Evolutionary conservation across 1,284 basidiomycete genomes (phyloP), one percentile per base, ranked within the genome.

Genomic region (Irpex lacteus): DNA sequence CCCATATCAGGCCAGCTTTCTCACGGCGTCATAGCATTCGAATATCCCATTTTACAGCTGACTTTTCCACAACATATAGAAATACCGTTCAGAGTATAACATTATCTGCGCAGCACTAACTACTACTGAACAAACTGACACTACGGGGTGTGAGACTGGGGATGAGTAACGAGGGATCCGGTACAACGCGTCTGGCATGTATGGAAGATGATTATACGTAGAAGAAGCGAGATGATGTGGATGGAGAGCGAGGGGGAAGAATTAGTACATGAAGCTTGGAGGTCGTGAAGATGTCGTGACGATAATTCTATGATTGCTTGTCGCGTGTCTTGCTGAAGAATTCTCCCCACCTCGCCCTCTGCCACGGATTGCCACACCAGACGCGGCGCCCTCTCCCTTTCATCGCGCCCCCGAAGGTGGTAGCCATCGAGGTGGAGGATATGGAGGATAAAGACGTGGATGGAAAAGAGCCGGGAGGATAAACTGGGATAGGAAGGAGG

Each of bases 371-470:
- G 37, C 70, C 65, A 63, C 63, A 75, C 75, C 75, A 77, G 75
- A 78, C 83, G 80, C 81, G 84, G 77, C 78, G 88, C 89, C 88
- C 89, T 91, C 89, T 91, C 85, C 78, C 78, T 78, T 79, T 81
- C 77, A 79, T 71, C 88, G 76, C 83, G 78, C 87, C 87, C 84
- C 82, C 82, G 61, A 63, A 69, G 66, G 67, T 60, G 21, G 36
- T 63, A 50, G n/a, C 70, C 68, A 72, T 74, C 73, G 78, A 84
- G 80, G 83, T 84, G 85, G 84, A 72, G 81, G 81, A 83, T 77
- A 79, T 53, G 76, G 86, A 90, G 87, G 84, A 86, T 80, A 82
- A 85, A 80, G 81, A 82, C 80, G 68, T 65, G 59, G 47, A 63
- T 64, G 63, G 18, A 59, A 61, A 64, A 60, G 61, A 66, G 61